Evolutionary conservation across 2,329 filamentous ascomycete species (phyloP).

Genomic region (Pseudogymnoascus sp.): DNA sequence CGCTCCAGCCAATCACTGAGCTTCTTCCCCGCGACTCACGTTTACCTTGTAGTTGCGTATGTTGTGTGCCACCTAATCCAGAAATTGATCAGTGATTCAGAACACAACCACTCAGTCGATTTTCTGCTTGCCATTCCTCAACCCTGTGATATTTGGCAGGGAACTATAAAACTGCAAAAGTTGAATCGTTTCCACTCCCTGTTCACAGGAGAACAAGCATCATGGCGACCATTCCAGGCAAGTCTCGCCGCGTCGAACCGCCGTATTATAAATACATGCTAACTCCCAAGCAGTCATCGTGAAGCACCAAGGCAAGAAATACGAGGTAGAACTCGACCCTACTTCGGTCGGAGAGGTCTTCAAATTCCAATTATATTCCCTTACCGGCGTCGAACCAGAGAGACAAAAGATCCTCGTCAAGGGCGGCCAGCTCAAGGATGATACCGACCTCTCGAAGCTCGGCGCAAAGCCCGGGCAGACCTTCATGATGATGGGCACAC

Average conservation of each 20-base stretch:
- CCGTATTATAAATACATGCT: conserved; percentile 12
- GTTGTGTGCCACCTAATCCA: conserved; percentile 4
- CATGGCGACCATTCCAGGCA: conserved; percentile 30
- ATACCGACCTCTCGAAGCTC: conserved; percentile 76
- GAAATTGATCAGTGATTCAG: conserved; percentile 4
- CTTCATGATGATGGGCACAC: conserved; percentile 96
- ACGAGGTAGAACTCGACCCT: conserved; percentile 87
- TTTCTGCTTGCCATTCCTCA: background rate
- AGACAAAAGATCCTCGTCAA: conserved; percentile 95
- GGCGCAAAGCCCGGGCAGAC: conserved; percentile 77
- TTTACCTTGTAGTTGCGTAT: conserved; percentile 5
- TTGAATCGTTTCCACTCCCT: background rate
- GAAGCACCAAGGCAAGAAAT: conserved; percentile 91
- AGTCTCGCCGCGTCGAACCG: conserved; percentile 12
- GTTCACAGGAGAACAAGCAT: conserved; percentile 12
- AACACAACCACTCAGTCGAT: conserved; percentile 1
- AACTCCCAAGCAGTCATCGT: conserved; percentile 60
- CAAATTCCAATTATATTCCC: conserved; percentile 90
- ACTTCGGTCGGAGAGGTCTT: conserved; percentile 81
- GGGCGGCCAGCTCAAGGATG: conserved; percentile 90
- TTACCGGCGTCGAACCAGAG: conserved; percentile 92
- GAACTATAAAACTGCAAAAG: background rate
- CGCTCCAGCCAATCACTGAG: conserved; percentile 3
- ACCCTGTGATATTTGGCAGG: background rate
- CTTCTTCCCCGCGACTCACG: conserved; percentile 6